A percentile compares a stretch with the other conserved stretches of the same genome.
Evolutionary conservation across 371 early-diverging fungal species (phyloP).

Genomic region (Dinochytrium kinnereticum): DNA sequence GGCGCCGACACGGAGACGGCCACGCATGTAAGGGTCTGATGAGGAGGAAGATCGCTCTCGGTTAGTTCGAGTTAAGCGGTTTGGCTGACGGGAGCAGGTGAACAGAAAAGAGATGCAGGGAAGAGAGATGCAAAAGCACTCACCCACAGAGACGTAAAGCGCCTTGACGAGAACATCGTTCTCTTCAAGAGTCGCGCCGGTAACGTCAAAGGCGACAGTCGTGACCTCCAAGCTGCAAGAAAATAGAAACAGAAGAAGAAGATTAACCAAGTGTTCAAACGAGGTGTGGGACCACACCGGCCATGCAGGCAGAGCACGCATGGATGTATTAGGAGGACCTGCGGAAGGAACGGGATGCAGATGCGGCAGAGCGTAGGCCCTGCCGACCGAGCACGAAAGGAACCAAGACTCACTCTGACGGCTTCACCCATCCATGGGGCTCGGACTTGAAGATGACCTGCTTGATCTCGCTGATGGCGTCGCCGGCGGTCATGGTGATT

Average conservation of each 20-base stretch:
- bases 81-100: too few species aligned
- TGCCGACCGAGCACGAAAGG: neutral
- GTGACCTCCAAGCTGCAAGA: conserved; percentile 51
- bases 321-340: too few species aligned
- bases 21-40: conserved; percentile 68
- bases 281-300: too few species aligned
- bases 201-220: conserved; percentile 55
- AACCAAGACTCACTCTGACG: conserved; percentile 16
- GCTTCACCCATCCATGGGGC: conserved; percentile 41
- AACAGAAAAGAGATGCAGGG: too few species aligned
- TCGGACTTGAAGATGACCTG: conserved; percentile 45
- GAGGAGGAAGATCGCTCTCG: too few species aligned
- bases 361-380: neutral
- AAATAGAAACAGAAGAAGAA: neutral
- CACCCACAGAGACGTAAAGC: conserved; percentile 51
- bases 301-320: too few species aligned
- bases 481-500: too few species aligned
- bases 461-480: too few species aligned
- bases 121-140: too few species aligned
- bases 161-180: conserved; percentile 64
- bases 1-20: conserved; percentile 57
- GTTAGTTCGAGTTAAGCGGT: too few species aligned
- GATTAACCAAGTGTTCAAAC: neutral
- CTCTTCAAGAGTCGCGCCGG: conserved; percentile 52
- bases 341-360: neutral